Percentiles rank a stretch among this genome's conserved stretches.
phyloP scores from a whole-genome alignment of 192 early-diverging fungal species.

The Paraglomus brasilianum region DNA sequence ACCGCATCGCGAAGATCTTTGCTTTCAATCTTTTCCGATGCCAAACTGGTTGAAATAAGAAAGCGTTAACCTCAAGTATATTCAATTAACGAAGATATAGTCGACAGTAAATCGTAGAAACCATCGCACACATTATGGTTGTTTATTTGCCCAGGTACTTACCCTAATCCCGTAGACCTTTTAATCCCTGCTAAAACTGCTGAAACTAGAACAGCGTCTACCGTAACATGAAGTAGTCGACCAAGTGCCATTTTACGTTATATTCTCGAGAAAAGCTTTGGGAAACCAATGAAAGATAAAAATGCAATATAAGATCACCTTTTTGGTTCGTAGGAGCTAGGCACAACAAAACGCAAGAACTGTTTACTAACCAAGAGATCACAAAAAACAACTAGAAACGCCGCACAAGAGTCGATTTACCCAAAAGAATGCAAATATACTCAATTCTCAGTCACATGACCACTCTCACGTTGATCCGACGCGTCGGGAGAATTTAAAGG shows the following conservation, averaged over 20 bases:
- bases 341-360: too few species aligned
- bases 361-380: too few species aligned
- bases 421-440: too few species aligned
- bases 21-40: conserved; percentile 51
- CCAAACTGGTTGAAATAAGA: conserved; percentile 37
- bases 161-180: conserved; percentile 49
- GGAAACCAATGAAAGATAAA: too few species aligned
- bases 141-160: conserved; percentile 19
- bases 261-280: conserved; percentile 10
- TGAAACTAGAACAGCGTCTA: conserved; percentile 58
- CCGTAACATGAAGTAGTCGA: conserved; percentile 51
- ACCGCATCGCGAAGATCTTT: conserved; percentile 49
- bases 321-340: too few species aligned
- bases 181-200: conserved; percentile 60
- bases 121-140: not conserved
- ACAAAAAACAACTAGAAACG: too few species aligned
- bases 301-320: too few species aligned
- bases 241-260: conserved; percentile 36
- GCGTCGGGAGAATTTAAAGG: too few species aligned
- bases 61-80: not conserved
- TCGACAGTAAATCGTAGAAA: not conserved
- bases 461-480: too few species aligned
- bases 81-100: not conserved
- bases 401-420: too few species aligned
- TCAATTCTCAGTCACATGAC: too few species aligned